Conservation (phyloP, 345 rosid genomes). For the Adansonia digitata region DNA sequence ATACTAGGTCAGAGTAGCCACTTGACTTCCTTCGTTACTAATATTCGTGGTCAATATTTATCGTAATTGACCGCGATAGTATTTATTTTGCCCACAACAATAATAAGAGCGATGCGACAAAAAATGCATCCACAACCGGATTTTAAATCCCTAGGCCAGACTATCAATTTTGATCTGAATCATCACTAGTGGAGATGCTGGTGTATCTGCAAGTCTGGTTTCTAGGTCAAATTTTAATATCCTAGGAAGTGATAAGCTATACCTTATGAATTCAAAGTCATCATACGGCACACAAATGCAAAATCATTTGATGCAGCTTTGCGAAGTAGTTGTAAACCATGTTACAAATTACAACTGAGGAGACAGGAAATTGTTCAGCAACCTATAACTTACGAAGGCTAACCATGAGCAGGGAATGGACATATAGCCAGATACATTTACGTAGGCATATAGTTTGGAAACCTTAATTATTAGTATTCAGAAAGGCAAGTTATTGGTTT, state of each 20-base stretch:
- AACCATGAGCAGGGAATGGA: background rate
- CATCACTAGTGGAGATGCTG: background rate
- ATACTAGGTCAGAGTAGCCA: too few species aligned
- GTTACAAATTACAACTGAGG: background rate
- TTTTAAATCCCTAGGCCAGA: too few species aligned
- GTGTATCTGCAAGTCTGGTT: background rate
- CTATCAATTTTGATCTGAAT: background rate
- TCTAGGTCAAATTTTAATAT: background rate
- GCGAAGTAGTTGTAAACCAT: background rate
- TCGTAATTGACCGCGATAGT: too few species aligned
- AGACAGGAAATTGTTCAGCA: background rate
- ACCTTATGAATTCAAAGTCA: background rate
- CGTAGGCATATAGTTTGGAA: background rate
- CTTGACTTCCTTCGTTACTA: too few species aligned
- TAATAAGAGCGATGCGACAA: too few species aligned
- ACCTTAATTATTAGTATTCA: background rate
- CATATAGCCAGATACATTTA: background rate
- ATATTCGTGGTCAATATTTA: too few species aligned
- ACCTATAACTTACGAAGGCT: background rate
- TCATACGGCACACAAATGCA: background rate
- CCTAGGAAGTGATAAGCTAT: background rate
- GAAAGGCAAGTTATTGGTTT: background rate
- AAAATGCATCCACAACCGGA: too few species aligned
- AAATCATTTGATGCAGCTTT: background rate
- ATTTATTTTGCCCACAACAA: too few species aligned